Conservation (phyloP, 495 filamentous ascomycete species). For the Lindgomyces ingoldianus region DNA sequence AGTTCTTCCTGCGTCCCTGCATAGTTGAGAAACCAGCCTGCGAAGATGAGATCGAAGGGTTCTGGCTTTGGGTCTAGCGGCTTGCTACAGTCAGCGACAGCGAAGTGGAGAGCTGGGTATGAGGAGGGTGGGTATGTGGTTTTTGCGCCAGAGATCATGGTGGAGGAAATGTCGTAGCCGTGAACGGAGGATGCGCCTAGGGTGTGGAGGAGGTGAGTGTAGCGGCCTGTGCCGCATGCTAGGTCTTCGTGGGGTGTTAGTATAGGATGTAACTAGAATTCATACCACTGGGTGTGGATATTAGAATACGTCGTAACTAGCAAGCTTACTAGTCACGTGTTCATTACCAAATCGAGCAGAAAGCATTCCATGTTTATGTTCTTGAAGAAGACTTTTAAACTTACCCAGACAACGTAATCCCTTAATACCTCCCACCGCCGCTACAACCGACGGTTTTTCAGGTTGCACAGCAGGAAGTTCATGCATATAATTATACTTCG, state of each 20-base stretch:
- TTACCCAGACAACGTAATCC: conserved; percentile 22
- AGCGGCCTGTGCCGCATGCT: conserved; percentile 32
- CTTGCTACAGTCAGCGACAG: conserved; percentile 30
- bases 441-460: conserved; percentile 13
- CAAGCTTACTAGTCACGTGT: no score
- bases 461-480: conserved; percentile 15
- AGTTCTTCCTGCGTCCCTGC: conserved; percentile 19
- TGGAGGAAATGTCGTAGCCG: conserved; percentile 31
- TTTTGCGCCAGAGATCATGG: conserved; percentile 25
- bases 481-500: conserved; percentile 23
- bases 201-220: conserved; percentile 13
- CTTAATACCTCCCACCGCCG: conserved; percentile 17
- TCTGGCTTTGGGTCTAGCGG: not conserved
- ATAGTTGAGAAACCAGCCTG: conserved; percentile 36
- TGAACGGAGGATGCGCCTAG: conserved; percentile 25
- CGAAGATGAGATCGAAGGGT: conserved; percentile 33
- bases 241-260: conserved; percentile 13
- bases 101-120: conserved; percentile 19
- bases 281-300: no score
- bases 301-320: no score
- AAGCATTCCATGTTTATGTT: no score
- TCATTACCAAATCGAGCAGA: no score
- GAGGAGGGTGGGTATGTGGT: conserved; percentile 8
- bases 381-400: not conserved
- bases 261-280: no score